Evolutionary conservation across 2,329 filamentous ascomycete species (phyloP).

Genomic region (Exophiala spinifera): DNA sequence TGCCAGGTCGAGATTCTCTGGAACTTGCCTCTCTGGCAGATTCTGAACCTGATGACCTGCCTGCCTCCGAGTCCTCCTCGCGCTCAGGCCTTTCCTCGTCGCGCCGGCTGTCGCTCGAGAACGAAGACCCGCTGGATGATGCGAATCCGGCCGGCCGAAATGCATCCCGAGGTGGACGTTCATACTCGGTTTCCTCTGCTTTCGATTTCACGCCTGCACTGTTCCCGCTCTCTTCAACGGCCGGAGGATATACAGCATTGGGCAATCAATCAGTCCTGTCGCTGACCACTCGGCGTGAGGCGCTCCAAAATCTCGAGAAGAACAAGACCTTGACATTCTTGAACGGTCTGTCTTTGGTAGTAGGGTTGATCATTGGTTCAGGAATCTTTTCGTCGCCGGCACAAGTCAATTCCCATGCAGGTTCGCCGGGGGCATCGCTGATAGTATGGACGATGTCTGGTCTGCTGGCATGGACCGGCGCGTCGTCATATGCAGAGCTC

Average conservation of each 20-base stretch:
- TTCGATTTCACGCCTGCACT: slow-evolving; percentile 95
- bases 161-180: slow-evolving; percentile 54
- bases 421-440: slow-evolving; percentile 83
- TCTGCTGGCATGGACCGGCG: slow-evolving; percentile 93
- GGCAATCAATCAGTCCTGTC: slow-evolving; percentile 65
- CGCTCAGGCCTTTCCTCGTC: slow-evolving; percentile 90
- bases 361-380: slow-evolving; percentile 91
- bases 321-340: slow-evolving; percentile 94
- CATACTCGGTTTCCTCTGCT: slow-evolving; percentile 85
- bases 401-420: slow-evolving; percentile 86
- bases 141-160: slow-evolving; percentile 51
- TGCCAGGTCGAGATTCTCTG: slow-evolving; percentile 78
- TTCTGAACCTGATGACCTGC: slow-evolving; percentile 62
- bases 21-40: slow-evolving; percentile 94
- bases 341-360: slow-evolving; percentile 85
- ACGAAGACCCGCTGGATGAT: slow-evolving; percentile 70
- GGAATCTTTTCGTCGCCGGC: slow-evolving; percentile 95
- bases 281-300: slow-evolving; percentile 48
- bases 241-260: slow-evolving; percentile 77
- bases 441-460: slow-evolving; percentile 91
- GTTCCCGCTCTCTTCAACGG: slow-evolving; percentile 84
- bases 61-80: slow-evolving; percentile 64
- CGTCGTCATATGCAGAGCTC: slow-evolving; percentile 90
- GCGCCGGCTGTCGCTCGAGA: slow-evolving; percentile 80
- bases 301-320: slow-evolving; percentile 80